Percentiles rank a stretch among this genome's conserved stretches.
These are phyloP conservation scores for Pseudogymnoascus sp. DNA, from an alignment of 2,329 filamentous ascomycete species.

Conservation along the genomic window DNA sequence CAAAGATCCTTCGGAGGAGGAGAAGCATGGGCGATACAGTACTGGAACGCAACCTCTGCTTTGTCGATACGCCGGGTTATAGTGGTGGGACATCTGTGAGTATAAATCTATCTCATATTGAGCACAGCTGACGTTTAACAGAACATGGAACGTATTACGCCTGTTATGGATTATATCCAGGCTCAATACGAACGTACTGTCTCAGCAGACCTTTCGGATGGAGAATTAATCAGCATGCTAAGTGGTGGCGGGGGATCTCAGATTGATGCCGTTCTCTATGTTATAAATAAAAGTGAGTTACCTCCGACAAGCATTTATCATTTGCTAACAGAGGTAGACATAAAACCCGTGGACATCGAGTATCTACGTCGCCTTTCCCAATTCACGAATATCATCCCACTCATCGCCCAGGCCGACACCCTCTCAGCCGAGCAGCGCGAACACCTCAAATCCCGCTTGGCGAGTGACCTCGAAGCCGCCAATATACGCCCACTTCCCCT, in stretches of 20 bases:
- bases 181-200: constrained; percentile 55
- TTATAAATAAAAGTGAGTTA: constrained; percentile 61
- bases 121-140: constrained; percentile 26
- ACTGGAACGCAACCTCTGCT: constrained; percentile 85
- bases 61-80: constrained; percentile 75
- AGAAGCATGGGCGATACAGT: constrained; percentile 69
- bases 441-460: constrained; percentile 51
- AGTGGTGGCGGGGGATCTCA: constrained; percentile 75
- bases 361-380: constrained; percentile 61
- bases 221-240: constrained; percentile 67
- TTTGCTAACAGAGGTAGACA: constrained; percentile 27
- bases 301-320: background rate
- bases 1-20: constrained; percentile 48
- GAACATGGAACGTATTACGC: constrained; percentile 49
- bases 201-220: constrained; percentile 55
- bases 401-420: constrained; percentile 70
- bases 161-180: constrained; percentile 64
- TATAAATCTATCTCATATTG: constrained; percentile 11
- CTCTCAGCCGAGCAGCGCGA: constrained; percentile 50
- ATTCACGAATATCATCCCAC: constrained; percentile 76
- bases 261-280: constrained; percentile 78
- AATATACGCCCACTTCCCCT: constrained; percentile 62
- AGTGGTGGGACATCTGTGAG: constrained; percentile 44
- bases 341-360: constrained; percentile 58
- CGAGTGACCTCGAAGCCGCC: constrained; percentile 46